A percentile compares a stretch with the other conserved stretches of the same genome.
phyloP scores from a whole-genome alignment of 2,329 filamentous ascomycete species.

The Dactylellina leptospora region DNA sequence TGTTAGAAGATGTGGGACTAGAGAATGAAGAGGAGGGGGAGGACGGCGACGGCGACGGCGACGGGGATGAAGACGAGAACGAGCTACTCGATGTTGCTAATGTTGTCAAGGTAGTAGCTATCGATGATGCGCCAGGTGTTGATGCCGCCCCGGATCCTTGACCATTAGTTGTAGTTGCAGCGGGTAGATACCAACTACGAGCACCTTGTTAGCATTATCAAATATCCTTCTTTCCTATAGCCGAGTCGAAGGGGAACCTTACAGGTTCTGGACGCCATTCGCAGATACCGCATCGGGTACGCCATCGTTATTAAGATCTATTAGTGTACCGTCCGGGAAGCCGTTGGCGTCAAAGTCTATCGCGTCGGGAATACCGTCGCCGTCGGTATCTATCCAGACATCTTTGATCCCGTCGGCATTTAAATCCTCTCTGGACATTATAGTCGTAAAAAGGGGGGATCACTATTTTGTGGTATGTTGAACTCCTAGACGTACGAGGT shows the following conservation, averaged over 20 bases:
- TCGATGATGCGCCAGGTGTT: too few relatives aligned
- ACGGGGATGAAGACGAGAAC: too few relatives aligned
- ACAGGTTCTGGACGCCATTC: not conserved
- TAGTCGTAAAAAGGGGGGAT: not conserved
- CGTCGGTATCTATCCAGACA: constrained; percentile 18
- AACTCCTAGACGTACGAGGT: not conserved
- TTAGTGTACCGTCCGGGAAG: constrained; percentile 2
- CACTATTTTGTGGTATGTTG: not conserved
- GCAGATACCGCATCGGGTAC: constrained; percentile 10
- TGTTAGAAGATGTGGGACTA: not conserved
- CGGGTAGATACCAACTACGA: not conserved
- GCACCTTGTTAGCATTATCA: not conserved
- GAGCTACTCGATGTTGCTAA: not conserved
- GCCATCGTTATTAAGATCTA: constrained; percentile 15
- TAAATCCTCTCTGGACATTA: not conserved
- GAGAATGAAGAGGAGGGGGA: not conserved
- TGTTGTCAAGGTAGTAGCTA: not conserved
- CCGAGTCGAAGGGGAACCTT: not conserved
- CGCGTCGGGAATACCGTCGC: constrained; percentile 9
- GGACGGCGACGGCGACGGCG: too few relatives aligned
- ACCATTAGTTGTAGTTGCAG: too few relatives aligned
- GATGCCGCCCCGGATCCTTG: too few relatives aligned
- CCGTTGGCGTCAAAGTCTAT: constrained; percentile 22
- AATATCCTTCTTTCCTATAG: not conserved
- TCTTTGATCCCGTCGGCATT: constrained; percentile 10